phyloP scores from a whole-genome alignment of 2,329 filamentous ascomycete species.

The Penicillium frequentans region DNA sequence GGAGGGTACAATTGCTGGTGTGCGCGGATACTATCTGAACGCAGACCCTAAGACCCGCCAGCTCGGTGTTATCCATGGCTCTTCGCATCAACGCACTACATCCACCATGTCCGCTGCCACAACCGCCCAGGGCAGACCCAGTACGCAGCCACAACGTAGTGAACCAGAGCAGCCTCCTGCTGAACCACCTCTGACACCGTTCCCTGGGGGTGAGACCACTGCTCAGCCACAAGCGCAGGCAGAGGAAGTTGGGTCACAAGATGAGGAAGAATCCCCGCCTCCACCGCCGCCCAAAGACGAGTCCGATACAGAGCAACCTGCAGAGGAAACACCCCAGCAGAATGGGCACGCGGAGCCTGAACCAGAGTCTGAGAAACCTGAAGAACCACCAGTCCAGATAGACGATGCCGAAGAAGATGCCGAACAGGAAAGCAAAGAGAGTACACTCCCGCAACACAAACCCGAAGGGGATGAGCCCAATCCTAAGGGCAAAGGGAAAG shows the following conservation, averaged over 20 bases:
- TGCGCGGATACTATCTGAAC: slow-evolving; percentile 94
- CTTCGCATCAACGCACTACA: slow-evolving; percentile 34
- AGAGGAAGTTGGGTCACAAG: slow-evolving; percentile 28
- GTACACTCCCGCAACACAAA: slow-evolving; percentile 23
- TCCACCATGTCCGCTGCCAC: slow-evolving; percentile 30
- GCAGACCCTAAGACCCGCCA: slow-evolving; percentile 68
- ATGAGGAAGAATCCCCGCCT: slow-evolving; percentile 26
- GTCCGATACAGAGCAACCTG: slow-evolving; percentile 20
- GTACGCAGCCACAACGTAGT: slow-evolving; percentile 21
- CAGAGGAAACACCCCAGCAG: slow-evolving; percentile 9
- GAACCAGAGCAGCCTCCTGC: slow-evolving; percentile 23
- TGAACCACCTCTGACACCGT: slow-evolving; percentile 35
- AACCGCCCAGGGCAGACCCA: slow-evolving; percentile 24
- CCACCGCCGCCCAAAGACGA: slow-evolving; percentile 32
- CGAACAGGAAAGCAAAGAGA: slow-evolving; percentile 27
- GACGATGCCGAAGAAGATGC: slow-evolving; percentile 21
- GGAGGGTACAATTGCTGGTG: slow-evolving; percentile 87
- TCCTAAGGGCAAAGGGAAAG: slow-evolving; percentile 31
- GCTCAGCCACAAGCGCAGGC: slow-evolving; percentile 28
- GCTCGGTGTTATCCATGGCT: slow-evolving; percentile 38
- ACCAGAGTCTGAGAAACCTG: slow-evolving; percentile 8
- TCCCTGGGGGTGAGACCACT: slow-evolving; percentile 32
- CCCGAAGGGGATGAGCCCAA: slow-evolving; percentile 20
- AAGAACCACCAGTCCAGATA: slow-evolving; percentile 13
- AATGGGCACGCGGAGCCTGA: slow-evolving; percentile 18